Evolutionary conservation across 2,329 filamentous ascomycete species (phyloP), one percentile per base, ranked within the genome.

Genomic region (Calonectria ilicicola): DNA sequence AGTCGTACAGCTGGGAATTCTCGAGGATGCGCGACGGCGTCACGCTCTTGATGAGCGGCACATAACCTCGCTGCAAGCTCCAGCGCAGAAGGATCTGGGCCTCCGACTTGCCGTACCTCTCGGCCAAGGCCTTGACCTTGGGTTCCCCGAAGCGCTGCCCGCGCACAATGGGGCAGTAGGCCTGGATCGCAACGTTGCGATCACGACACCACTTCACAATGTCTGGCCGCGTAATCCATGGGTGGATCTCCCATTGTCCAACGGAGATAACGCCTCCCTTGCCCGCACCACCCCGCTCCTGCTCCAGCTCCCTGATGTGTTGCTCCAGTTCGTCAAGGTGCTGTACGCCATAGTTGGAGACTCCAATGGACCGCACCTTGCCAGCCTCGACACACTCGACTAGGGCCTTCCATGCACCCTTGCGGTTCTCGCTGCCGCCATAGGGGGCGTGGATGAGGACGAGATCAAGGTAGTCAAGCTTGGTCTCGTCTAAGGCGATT

Each of bases 171-270:
- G 91, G 91, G 49, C 86, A 88, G 80, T 92, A 93, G 0, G 91
- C 91, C 84, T 95, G 88, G 17, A 94, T 82, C 38, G 91, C 88
- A 23, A 94, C 86, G 72, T 88, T 87, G 21, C 91, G 87, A 82
- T 92, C 87, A 74, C 87, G 83, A 78, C 93, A 94, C 95, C 95
- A 98, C 58, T 90, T 86, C 10, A 92, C 91, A 73, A 98, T 95
- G 80, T 98, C 95, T 26, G 88, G 86, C n/a, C 95, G 89, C 10
- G 92, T 88, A 49, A 95, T 91, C 95, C 95, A 98, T 1, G 96
- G 96, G 83, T 98, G 96, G 14, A 98, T 86, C 84, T 98, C 96
- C 84, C 93, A 95, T 84, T 98, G 96, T 47, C 95, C 95, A 44
- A 98, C 93, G 73, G 92, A 93, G 79, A 98, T 89, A 47, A 94